Evolutionary conservation across 352 stramenopile genomes (phyloP).

Genomic region (Globisporangium heterothallicum): DNA sequence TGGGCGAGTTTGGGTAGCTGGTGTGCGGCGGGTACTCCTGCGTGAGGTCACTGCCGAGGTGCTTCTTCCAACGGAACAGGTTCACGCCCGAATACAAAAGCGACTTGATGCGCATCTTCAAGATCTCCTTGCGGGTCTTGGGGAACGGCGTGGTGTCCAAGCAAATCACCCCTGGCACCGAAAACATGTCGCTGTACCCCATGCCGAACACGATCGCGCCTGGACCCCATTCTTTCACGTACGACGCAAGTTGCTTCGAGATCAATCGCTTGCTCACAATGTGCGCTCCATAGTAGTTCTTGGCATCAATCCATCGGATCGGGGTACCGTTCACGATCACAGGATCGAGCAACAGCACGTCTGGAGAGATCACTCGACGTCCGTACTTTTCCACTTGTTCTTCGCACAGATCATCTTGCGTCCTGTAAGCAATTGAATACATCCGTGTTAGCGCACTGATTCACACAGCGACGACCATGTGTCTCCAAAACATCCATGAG

Average conservation of each 20-base stretch:
- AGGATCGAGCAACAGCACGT: constrained; percentile 76
- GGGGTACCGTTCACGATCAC: constrained; percentile 80
- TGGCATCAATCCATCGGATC: constrained; percentile 84
- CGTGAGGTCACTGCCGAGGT: constrained; percentile 69
- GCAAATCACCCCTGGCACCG: constrained; percentile 70
- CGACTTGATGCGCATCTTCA: constrained; percentile 77
- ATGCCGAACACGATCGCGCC: constrained; percentile 84
- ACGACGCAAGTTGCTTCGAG: constrained; percentile 71
- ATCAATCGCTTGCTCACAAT: constrained; percentile 85
- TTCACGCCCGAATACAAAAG: constrained; percentile 63
- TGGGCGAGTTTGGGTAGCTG: constrained; percentile 14
- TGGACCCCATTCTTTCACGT: constrained; percentile 84
- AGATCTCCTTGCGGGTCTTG: constrained; percentile 55
- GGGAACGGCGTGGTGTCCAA: constrained; percentile 81
- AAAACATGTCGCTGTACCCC: constrained; percentile 87
- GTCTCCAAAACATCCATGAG: too few species aligned
- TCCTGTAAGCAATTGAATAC: constrained; percentile 29
- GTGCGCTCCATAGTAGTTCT: constrained; percentile 87
- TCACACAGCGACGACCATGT: neutral
- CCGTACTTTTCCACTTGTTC: constrained; percentile 65
- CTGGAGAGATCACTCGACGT: constrained; percentile 70
- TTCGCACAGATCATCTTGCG: constrained; percentile 57
- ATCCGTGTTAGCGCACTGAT: neutral
- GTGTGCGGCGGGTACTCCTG: constrained; percentile 48
- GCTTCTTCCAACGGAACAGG: constrained; percentile 72